Percentiles rank a stretch among this genome's conserved stretches.
Conservation (phyloP, 345 rosid genomes). For the Populus alba region DNA sequence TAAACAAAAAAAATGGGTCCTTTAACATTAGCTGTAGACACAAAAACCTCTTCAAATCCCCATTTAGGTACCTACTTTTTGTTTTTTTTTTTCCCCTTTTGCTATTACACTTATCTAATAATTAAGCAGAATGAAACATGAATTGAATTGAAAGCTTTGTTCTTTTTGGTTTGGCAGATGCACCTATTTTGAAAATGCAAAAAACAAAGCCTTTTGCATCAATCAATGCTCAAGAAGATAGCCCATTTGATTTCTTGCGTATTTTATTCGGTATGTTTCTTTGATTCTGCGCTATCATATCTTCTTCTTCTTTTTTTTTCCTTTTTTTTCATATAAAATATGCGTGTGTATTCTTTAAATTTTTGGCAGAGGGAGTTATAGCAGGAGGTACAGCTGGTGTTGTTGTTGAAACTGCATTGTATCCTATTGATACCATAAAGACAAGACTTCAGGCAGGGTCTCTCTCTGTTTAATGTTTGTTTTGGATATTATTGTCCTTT, state of each 20-base stretch:
- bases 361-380: constrained; percentile 75
- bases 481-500: neutral
- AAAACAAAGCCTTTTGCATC: constrained; percentile 61
- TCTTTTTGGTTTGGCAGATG: constrained; percentile 10
- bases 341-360: neutral
- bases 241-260: constrained; percentile 73
- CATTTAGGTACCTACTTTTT: constrained; percentile 13
- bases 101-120: neutral
- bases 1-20: constrained; percentile 29
- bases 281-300: neutral
- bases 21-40: constrained; percentile 29
- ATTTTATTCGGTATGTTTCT: constrained; percentile 50
- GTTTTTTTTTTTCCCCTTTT: neutral
- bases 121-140: neutral
- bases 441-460: constrained; percentile 78
- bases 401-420: constrained; percentile 89
- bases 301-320: neutral
- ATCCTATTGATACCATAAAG: constrained; percentile 92
- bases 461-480: neutral
- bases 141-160: neutral
- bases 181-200: constrained; percentile 32
- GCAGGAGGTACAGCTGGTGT: constrained; percentile 98
- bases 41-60: constrained; percentile 27
- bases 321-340: neutral
- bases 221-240: constrained; percentile 46